Evolutionary conservation across 805 yeast genomes (phyloP), one percentile per base, ranked within the genome.

Genomic region (Lipomyces kockii): DNA sequence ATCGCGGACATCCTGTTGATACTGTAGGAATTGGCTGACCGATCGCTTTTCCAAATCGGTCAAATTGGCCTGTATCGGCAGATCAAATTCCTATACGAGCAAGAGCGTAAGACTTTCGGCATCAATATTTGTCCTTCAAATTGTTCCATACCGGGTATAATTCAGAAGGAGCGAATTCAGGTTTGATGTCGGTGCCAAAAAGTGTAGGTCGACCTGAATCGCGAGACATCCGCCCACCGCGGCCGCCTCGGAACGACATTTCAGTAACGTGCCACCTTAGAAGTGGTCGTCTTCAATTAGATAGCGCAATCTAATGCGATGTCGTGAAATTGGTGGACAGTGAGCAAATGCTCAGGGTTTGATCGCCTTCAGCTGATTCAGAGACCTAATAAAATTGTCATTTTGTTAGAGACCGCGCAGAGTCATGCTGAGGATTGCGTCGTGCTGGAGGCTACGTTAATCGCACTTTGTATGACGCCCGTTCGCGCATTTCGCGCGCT

Each of bases 161-260:
- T 34, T 69, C 72, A 3, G 71, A 20, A 4, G 71, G 72, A 1
- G 68, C 57, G 59, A 63, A 69, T 52, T 69, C 72, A 7, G 71
- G 71, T 37, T 68, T 63, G 56, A 69, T 29, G 35, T 69, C 72
- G 20, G 58, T 34, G 25, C 72, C 71, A 25, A 61, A 67, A 5
- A 63, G 17, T 2, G 63, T 58, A 4, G 70, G 70, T 12, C 69
- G 56, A 3, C 71, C 67, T 14, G 56, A 34, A 22, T 35, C 39
- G 43, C 63, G 55, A 27, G 60, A 54, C 20, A 63, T n/a, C 34
- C 70, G 61, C 17, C 71, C 71, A 17, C 70, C 65, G 27, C 71
- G 46, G 32, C 71, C 71, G 25, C 71, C 71, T 25, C 72, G 59
- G 34, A 69, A 69, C 22, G 72, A 64, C 72, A 69, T 69, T 14